Base-by-base conservation (phyloP, 345 rosid species). In the Lumnitzera racemosa region DNA sequence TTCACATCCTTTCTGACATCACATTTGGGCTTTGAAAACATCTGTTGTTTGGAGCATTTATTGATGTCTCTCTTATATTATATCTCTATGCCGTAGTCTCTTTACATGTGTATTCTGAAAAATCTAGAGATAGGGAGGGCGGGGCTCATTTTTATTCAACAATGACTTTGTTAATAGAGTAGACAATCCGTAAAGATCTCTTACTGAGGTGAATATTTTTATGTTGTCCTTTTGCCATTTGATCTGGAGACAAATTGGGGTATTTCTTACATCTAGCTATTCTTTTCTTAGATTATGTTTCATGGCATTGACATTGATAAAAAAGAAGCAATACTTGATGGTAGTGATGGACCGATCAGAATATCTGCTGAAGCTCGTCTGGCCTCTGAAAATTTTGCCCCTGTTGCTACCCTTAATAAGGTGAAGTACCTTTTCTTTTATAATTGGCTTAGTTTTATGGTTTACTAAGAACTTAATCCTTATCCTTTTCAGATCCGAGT, bases 311-410 rank as follows among this genome's bases (percentile, higher is more conserved):
- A 71, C 58, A 67, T 94, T 64, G 73, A 76, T 61, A 84, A 78
- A 76, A 89, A 86, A 63, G 95, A 94, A 59, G 75, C 90, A 49
- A 55, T 90, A 60, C 97, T 94, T 49, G 92, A 94, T 75, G 99
- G 99, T 64, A 94, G 99, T 77, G 99, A 90, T 61, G 95, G 96
- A 61, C 99, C 99, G 54, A 62, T 77, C 64, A 88, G 90, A 68
- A 85, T 94, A 66, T 90, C 81, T 72, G 84, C 82, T 70, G 90
- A 86, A 81, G 88, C 89, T 50, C 69, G 81, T 55, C 70, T 94
- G 72, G 85, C 92, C 65, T 75, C 86, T 49, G 99, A 90, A 75
- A 82, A 72, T 60, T 83, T 94, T 49, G 72, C 74, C 31, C 99
- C 97, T 52, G 63, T 69, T 72, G 97, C 97, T 71, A 70, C 71